A percentile compares a stretch with the other conserved stretches of the same genome.
phyloP scores from a whole-genome alignment of 306 rosid species.

The Cyclanthera cordifolia region DNA sequence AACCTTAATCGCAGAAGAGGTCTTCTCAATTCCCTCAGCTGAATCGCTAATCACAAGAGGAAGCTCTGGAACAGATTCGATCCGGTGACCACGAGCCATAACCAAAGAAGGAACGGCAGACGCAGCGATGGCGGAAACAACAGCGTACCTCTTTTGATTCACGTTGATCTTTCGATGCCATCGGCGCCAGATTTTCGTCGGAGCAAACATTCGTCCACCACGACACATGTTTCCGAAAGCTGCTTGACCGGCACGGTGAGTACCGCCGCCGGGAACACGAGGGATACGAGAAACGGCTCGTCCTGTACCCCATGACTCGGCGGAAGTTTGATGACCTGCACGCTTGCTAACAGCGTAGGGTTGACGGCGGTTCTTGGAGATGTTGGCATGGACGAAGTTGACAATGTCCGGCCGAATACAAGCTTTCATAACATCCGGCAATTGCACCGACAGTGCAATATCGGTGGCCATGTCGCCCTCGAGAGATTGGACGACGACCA shows the following conservation, averaged over 20 bases:
- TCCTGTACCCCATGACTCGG: constrained; percentile 88
- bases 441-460: constrained; percentile 22
- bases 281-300: constrained; percentile 91
- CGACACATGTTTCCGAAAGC: constrained; percentile 96
- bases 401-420: constrained; percentile 71
- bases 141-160: constrained; percentile 65
- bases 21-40: constrained; percentile 63
- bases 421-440: constrained; percentile 69
- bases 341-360: constrained; percentile 63
- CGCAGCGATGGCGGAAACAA: constrained; percentile 79
- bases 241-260: constrained; percentile 86
- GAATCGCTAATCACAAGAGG: constrained; percentile 67
- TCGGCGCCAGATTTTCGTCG: constrained; percentile 89
- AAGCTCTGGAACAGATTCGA: constrained; percentile 56
- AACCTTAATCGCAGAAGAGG: constrained; percentile 54
- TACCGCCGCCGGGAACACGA: constrained; percentile 82
- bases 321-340: constrained; percentile 86
- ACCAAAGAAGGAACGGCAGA: constrained; percentile 64
- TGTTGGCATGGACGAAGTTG: constrained; percentile 53
- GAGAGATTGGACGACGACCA: constrained; percentile 51
- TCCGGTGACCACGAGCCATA: constrained; percentile 56
- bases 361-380: constrained; percentile 57
- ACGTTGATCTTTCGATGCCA: constrained; percentile 82
- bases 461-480: constrained; percentile 77
- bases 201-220: constrained; percentile 87